These are phyloP conservation scores for Avena sativa DNA, from an alignment of 176 grass and related monocot genomes.

Conservation along the genomic window DNA sequence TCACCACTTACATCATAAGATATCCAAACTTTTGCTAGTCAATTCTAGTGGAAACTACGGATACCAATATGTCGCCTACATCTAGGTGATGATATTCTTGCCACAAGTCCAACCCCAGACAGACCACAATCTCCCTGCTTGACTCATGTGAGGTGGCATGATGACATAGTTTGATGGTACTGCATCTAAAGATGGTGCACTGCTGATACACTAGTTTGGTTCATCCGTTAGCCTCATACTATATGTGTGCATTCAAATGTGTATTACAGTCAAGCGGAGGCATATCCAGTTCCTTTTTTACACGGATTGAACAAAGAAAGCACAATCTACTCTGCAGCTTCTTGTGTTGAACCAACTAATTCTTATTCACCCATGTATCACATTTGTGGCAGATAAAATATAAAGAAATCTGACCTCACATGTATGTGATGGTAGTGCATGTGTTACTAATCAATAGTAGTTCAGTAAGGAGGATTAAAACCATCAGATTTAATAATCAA, in stretches of 20 bases:
- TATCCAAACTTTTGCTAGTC: constrained; percentile 11
- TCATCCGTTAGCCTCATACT: background rate
- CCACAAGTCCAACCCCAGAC: constrained; percentile 1
- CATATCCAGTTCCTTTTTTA: background rate
- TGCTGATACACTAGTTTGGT: constrained; percentile 7
- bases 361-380: background rate
- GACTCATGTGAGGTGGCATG: background rate
- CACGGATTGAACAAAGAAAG: constrained; percentile 8
- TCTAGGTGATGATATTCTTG: background rate
- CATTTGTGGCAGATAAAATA: background rate
- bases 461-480: constrained; percentile 26
- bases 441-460: constrained; percentile 24
- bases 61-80: background rate
- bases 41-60: background rate
- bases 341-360: constrained; percentile 31
- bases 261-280: constrained; percentile 17
- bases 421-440: constrained; percentile 12
- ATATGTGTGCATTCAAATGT: background rate
- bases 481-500: constrained; percentile 17
- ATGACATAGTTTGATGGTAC: background rate
- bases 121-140: background rate
- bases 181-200: background rate
- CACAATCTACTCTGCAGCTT: background rate
- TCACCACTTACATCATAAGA: constrained; percentile 18
- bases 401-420: constrained; percentile 8